These are phyloP conservation scores for Grosmannia serpens DNA, from an alignment of 2,329 filamentous ascomycete species.

Conservation along the genomic window DNA sequence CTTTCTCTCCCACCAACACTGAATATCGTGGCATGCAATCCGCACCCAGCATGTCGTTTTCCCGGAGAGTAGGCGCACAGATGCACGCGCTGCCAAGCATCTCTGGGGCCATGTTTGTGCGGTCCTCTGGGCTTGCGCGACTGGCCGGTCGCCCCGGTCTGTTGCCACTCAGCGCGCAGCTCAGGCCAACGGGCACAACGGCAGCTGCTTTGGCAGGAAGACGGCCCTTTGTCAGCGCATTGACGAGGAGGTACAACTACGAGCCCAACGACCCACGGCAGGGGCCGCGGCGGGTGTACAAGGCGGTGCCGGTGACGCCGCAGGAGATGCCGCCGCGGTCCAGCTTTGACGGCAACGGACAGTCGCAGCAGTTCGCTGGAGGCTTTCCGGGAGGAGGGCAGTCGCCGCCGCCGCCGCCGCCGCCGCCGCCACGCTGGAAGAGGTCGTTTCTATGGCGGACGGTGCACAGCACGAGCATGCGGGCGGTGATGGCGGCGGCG, in stretches of 20 bases:
- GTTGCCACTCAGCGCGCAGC: neutral
- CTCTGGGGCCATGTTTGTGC: neutral
- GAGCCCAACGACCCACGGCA: conserved; percentile 5
- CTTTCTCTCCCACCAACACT: neutral
- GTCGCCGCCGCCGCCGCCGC: neutral
- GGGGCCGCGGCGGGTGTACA: neutral
- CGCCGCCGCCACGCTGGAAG: neutral
- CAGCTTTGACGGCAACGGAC: conserved; percentile 2
- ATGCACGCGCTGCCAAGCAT: neutral
- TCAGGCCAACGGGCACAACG: neutral
- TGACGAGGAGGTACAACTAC: conserved; percentile 7
- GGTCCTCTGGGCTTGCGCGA: neutral
- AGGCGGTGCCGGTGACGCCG: conserved; percentile 7
- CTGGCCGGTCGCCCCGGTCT: neutral
- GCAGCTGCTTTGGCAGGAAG: neutral
- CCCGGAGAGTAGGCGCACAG: neutral
- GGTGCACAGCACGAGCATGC: conserved; percentile 20
- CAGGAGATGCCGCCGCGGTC: conserved; percentile 9
- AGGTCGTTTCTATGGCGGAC: conserved; percentile 1
- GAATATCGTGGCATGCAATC: neutral
- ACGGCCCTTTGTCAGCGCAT: neutral
- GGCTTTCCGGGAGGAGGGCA: neutral
- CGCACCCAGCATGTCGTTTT: neutral
- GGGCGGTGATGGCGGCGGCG: conserved; percentile 28
- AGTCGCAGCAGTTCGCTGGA: neutral